Evolutionary conservation across 257 asterid species (phyloP).

Genomic region (Schizonepeta tenuifolia): DNA sequence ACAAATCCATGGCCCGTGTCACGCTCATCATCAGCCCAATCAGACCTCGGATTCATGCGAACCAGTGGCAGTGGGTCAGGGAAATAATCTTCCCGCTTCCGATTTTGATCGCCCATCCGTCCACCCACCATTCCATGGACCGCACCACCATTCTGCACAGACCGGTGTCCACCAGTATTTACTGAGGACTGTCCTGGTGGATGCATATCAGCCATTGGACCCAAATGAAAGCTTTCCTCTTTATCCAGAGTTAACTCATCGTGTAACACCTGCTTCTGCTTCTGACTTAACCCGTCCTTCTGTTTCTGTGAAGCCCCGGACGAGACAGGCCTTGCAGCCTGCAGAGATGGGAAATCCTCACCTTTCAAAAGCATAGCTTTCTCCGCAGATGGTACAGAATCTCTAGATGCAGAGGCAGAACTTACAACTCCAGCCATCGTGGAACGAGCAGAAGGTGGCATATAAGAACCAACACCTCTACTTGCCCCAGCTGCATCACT

Average conservation of each 20-base stretch:
- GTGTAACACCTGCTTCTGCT: constrained; percentile 55
- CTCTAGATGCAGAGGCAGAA: constrained; percentile 45
- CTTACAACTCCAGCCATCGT: constrained; percentile 45
- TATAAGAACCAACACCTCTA: constrained; percentile 57
- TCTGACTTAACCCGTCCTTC: constrained; percentile 63
- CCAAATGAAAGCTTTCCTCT: constrained; percentile 49
- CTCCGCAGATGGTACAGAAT: constrained; percentile 47
- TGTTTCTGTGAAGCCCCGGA: constrained; percentile 70
- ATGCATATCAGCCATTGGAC: constrained; percentile 51
- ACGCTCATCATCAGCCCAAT: constrained; percentile 99
- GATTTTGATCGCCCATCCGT: constrained; percentile 36
- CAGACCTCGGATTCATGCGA: constrained; percentile 79
- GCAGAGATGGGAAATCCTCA: constrained; percentile 97
- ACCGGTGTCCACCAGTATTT: constrained; percentile 44
- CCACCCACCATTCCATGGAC: constrained; percentile 45
- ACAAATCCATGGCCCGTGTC: constrained; percentile 83
- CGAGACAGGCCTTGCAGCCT: constrained; percentile 77
- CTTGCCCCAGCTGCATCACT: constrained; percentile 49
- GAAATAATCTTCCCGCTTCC: constrained; percentile 61
- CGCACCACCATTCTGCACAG: constrained; percentile 48
- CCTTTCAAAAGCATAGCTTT: constrained; percentile 86
- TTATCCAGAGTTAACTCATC: constrained; percentile 56
- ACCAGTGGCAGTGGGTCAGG: constrained; percentile 83
- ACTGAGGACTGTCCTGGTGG: constrained; percentile 50
- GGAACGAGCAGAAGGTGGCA: constrained; percentile 82